Percentiles rank a stretch among this genome's conserved stretches.
phyloP scores from a whole-genome alignment of 345 rosid genomes.

The Salix caprea region DNA sequence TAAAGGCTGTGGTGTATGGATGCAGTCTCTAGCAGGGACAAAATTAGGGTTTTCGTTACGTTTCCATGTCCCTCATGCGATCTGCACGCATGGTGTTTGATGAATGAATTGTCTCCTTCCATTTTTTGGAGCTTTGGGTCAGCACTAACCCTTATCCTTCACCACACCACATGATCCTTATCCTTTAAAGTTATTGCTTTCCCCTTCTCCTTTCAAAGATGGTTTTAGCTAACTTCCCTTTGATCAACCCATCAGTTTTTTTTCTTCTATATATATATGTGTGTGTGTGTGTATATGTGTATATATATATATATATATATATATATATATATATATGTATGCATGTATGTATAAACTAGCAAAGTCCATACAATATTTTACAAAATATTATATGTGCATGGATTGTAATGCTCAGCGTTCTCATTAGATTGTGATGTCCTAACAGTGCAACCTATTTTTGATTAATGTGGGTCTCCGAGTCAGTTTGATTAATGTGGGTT shows the following conservation, averaged over 20 bases:
- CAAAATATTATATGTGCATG: no score
- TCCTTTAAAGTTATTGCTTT: background rate
- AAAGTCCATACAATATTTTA: no score
- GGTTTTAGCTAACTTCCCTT: background rate
- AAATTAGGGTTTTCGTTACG: background rate
- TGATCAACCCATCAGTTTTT: background rate
- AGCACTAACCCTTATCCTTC: background rate
- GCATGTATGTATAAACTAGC: no score
- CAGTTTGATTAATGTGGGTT: no score
- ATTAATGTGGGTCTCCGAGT: no score
- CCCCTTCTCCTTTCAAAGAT: background rate
- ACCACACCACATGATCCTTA: background rate
- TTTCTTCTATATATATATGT: no score
- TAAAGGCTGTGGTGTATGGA: background rate
- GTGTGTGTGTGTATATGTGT: no score
- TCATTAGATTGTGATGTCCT: no score
- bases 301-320: background rate
- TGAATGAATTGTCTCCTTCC: background rate
- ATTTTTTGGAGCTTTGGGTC: background rate
- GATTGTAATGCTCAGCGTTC: no score
- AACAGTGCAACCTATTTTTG: no score
- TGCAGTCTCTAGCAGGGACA: background rate
- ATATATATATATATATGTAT: no score
- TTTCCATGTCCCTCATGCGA: background rate
- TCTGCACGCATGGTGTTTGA: background rate